Base-by-base conservation (phyloP, 495 filamentous ascomycete species). In the Corynascus novoguineensis region DNA sequence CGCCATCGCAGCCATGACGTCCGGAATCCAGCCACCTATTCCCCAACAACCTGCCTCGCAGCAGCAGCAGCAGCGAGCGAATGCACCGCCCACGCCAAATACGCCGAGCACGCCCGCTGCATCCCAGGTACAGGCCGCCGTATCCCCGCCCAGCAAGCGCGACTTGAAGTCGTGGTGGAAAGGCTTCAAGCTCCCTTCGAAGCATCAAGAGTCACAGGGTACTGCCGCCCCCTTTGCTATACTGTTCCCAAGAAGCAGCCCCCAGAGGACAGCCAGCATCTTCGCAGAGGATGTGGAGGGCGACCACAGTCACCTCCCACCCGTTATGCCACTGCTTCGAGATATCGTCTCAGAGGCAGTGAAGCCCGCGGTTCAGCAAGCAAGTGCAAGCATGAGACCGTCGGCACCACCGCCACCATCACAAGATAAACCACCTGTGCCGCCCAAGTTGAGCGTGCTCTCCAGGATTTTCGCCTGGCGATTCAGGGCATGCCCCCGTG, bases 141-240 rank as follows among this genome's bases (percentile, higher is more conserved):
- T 62, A 54, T 84, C 86, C 35, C 83, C 86, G 10, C 85, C 89
- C 32, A 86, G 82, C 50, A 91, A 84, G 71, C 81, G 87, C 65
- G 89, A 95, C 64, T 75, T 95, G 54, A 85, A 88, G 63, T 89
- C 86, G 27, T 97, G 91, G 91, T 96, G 90, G 91, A 91, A 86
- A 72, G 81, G 82, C 48, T 96, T 97, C 75, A 90, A 88, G 72
- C 79, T 83, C 31, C 83, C 83, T 46, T 74, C 80, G 14, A 86
- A 85, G 67, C 85, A 85, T 66, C 87, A 90, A 61, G 89, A 92
- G 55, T 73, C 82, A 53, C 87, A 90, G 79, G 87, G 87, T 92
- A 84, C 67, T 72, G 58, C 52, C 53, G 44, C 50, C 61, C 61
- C 55, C 27, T 63, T 50, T 50, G 60, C 42, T 63, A 56, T 17